Base-by-base conservation (phyloP, 2,329 filamentous ascomycete genomes). In the Sphaerulina vaccinii region DNA sequence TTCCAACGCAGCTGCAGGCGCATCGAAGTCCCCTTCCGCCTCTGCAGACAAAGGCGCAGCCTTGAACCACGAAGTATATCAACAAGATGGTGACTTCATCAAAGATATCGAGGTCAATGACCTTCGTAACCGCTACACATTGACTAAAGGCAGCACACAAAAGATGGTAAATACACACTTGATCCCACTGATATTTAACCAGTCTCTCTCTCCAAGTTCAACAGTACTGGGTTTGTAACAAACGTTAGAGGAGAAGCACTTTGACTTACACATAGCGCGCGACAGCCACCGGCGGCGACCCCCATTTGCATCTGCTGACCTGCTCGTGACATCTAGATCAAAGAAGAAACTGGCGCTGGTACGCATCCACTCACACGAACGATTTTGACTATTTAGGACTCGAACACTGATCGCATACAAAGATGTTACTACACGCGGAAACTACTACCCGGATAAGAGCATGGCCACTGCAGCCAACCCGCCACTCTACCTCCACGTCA, bases 321-420 rank as follows among this genome's bases (percentile, higher is more conserved):
- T 85, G 41, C 49, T 43, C 84, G 82, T 93, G 85, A 84, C 75
- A 87, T 88, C 67, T 91, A 99, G 93, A 99, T 99, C 69, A 95
- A 96, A 86, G 92, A 96, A 79, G 90, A 96, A 69, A 97, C 92
- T 85, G 93, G 93, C 82, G 92, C 93, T 81, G 93, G 93, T 99
- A 99, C 85, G 91, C 83, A 79, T 75, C 71, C 77, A 75, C 42
- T 76, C 54, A 58, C 71, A 73, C 71, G 70, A 73, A 72, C 45
- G 37, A 66, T 70, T 71, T 73, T 60, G 65, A 71, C 70, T 71
- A 62, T 70, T 64, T 73, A 72, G 72, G 76, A 39, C n/a, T 76
- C 72, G 72, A 50, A 53, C 27, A 52, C 55, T 68, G 73, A 75
- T 55, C 81, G 77, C 81, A 84, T 74, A 13, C 11, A 74, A 90